Evolutionary conservation across 768 basidiomycete genomes (phyloP).

Genomic region (Solioccasus polychromus): DNA sequence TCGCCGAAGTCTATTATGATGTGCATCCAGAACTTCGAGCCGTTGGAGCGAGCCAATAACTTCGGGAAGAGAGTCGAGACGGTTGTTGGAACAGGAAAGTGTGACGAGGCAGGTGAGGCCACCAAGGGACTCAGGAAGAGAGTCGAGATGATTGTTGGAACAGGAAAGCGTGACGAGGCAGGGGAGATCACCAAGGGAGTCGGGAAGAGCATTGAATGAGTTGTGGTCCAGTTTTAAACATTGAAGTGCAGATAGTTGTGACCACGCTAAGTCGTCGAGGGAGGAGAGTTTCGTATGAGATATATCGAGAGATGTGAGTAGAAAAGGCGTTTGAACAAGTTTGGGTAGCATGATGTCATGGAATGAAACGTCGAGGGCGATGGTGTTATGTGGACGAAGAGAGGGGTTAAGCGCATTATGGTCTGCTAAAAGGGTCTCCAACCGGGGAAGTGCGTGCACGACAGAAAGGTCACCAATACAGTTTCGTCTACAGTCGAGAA

Average conservation of each 20-base stretch:
- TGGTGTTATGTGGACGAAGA: constrained; percentile 60
- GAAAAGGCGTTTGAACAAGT: constrained; percentile 46
- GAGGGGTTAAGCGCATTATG: constrained; percentile 83
- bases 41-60: constrained; percentile 74
- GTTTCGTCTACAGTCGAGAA: constrained; percentile 87
- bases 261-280: constrained; percentile 70
- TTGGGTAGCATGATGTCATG: constrained; percentile 86
- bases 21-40: constrained; percentile 76
- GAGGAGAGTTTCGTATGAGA: constrained; percentile 86
- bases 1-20: constrained; percentile 83
- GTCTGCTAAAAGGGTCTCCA: constrained; percentile 71
- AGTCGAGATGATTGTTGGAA: constrained; percentile 84
- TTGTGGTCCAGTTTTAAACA: constrained; percentile 82
- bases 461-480: constrained; percentile 70
- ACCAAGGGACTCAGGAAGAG: constrained; percentile 81
- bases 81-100: constrained; percentile 90
- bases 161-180: constrained; percentile 75
- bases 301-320: constrained; percentile 79
- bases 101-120: constrained; percentile 65
- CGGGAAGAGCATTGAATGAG: constrained; percentile 77
- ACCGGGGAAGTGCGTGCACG: constrained; percentile 64
- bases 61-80: constrained; percentile 69
- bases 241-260: constrained; percentile 69
- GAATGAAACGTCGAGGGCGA: constrained; percentile 67
- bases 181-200: constrained; percentile 70